phyloP scores from a whole-genome alignment of 2,329 filamentous ascomycete species.

The Fusarium praegraminearum region DNA sequence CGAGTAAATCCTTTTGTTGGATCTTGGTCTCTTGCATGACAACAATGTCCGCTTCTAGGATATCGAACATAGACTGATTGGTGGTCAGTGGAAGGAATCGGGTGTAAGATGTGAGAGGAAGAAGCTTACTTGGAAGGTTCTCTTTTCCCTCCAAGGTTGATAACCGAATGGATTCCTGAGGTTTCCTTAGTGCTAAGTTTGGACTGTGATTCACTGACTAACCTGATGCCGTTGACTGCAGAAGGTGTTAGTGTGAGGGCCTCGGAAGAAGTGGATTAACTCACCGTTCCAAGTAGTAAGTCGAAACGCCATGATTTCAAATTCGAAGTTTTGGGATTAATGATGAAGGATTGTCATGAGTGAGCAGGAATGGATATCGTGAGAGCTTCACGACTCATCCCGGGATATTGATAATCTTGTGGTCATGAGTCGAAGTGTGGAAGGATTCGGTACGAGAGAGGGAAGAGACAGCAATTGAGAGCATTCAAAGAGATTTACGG shows the following conservation, averaged over 20 bases:
- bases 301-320: constrained; percentile 73
- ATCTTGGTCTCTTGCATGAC: constrained; percentile 98
- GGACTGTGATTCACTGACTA: constrained; percentile 41
- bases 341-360: background rate
- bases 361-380: background rate
- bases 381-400: constrained; percentile 13
- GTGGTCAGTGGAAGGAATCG: constrained; percentile 1
- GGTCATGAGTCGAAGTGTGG: constrained; percentile 13
- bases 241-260: constrained; percentile 9
- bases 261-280: constrained; percentile 37
- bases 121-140: constrained; percentile 71
- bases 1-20: constrained; percentile 87
- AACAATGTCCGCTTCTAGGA: constrained; percentile 90
- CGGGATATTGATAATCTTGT: background rate
- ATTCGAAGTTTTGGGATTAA: background rate
- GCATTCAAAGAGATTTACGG: too few relatives aligned
- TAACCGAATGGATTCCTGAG: constrained; percentile 84
- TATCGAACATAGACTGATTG: constrained; percentile 88
- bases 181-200: constrained; percentile 3
- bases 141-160: constrained; percentile 81
- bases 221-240: constrained; percentile 84
- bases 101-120: background rate
- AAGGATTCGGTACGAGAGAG: background rate
- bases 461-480: background rate
- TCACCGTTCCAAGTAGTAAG: constrained; percentile 90